Percentiles rank a stretch among this genome's conserved stretches.
These are phyloP conservation scores for Prunus campanulata DNA, from an alignment of 306 rosid species.

Conservation along the genomic window DNA sequence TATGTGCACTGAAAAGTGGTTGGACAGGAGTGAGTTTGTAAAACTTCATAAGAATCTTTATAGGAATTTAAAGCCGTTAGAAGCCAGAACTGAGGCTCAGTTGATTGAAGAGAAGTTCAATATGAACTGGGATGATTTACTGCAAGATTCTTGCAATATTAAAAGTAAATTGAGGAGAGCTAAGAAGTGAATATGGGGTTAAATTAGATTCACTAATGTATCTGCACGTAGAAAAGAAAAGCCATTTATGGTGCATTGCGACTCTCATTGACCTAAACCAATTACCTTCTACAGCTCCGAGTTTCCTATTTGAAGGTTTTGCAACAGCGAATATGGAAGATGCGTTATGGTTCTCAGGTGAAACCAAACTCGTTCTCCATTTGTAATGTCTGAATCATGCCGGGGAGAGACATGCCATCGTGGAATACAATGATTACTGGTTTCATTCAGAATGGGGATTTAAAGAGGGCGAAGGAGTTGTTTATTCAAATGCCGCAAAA, in stretches of 20 bases:
- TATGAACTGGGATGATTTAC: background rate
- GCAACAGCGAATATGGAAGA: background rate
- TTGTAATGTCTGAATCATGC: conserved; percentile 17
- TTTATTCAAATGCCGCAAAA: conserved; percentile 38
- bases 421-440: conserved; percentile 50
- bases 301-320: background rate
- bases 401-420: conserved; percentile 43
- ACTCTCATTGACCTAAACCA: background rate
- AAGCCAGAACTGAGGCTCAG: conserved; percentile 76
- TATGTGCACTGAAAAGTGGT: conserved; percentile 65
- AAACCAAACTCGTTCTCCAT: background rate
- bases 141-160: background rate
- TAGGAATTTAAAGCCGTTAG: conserved; percentile 54
- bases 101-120: conserved; percentile 9
- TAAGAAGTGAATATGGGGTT: background rate
- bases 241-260: background rate
- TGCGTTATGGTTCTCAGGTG: background rate
- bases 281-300: background rate
- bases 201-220: background rate
- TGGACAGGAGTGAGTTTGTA: conserved; percentile 70
- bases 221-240: background rate
- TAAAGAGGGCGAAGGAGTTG: conserved; percentile 30
- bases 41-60: conserved; percentile 78
- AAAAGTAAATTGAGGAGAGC: background rate
- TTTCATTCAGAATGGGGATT: conserved; percentile 39